Evolutionary conservation across 2,329 filamentous ascomycete species (phyloP).

Genomic region (Sordariomycetes sp.): DNA sequence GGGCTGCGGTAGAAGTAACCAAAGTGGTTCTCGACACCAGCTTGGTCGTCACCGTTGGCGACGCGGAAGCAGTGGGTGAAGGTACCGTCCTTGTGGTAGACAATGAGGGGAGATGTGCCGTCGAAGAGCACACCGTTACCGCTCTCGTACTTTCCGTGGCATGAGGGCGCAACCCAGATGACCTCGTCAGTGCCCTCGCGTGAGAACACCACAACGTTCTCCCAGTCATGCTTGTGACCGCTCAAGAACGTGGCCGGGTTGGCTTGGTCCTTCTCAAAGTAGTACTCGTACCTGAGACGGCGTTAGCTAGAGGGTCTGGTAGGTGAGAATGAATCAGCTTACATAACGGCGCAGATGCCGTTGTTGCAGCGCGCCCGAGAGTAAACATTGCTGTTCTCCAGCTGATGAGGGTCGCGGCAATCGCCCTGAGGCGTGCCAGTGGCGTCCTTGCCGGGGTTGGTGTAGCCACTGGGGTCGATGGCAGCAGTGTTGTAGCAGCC

Average conservation of each 20-base stretch:
- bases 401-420: slow-evolving; percentile 18
- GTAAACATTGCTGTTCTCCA: slow-evolving; percentile 21
- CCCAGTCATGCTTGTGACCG: slow-evolving; percentile 32
- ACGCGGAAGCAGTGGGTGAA: slow-evolving; percentile 20
- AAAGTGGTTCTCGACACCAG: slow-evolving; percentile 14
- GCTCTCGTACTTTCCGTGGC: slow-evolving; percentile 13
- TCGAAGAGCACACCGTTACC: slow-evolving; percentile 12
- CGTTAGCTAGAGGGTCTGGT: neutral
- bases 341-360: slow-evolving; percentile 21
- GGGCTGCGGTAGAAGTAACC: slow-evolving; percentile 14
- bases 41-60: slow-evolving; percentile 14
- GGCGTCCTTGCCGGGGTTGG: slow-evolving; percentile 14
- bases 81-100: slow-evolving; percentile 20
- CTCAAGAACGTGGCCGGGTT: slow-evolving; percentile 17
- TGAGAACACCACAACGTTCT: slow-evolving; percentile 25
- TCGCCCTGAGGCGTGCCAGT: slow-evolving; percentile 17
- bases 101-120: slow-evolving; percentile 11
- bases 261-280: slow-evolving; percentile 34
- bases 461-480: slow-evolving; percentile 24
- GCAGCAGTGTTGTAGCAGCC: slow-evolving; percentile 38
- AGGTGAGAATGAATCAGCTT: slow-evolving; percentile 1
- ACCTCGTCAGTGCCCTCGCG: slow-evolving; percentile 10
- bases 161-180: slow-evolving; percentile 17
- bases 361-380: slow-evolving; percentile 22
- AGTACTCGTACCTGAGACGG: slow-evolving; percentile 19